Conservation (phyloP, 2,329 filamentous ascomycete species). For the Epichloe gansuensis region DNA sequence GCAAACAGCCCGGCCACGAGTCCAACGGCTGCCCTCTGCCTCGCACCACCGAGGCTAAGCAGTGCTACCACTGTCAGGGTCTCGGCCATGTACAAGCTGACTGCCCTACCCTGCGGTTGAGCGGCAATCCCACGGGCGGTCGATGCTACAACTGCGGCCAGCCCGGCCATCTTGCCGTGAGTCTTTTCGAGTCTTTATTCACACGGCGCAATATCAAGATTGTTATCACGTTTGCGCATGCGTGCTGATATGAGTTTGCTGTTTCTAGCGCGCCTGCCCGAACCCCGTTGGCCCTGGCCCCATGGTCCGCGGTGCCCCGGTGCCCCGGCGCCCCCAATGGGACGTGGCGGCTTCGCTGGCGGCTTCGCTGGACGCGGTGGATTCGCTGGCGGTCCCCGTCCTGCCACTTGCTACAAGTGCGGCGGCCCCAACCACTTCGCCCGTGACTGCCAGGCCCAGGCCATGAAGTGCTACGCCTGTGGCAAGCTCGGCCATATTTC, state of each 20-base stretch:
- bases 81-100: slow-evolving; percentile 97
- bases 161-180: slow-evolving; percentile 79
- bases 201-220: no score
- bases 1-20: slow-evolving; percentile 89
- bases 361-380: slow-evolving; percentile 60
- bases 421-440: slow-evolving; percentile 94
- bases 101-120: slow-evolving; percentile 91
- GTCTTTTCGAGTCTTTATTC: slow-evolving; percentile 14
- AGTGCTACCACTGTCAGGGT: slow-evolving; percentile 99
- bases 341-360: slow-evolving; percentile 56
- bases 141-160: slow-evolving; percentile 97
- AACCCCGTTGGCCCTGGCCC: slow-evolving; percentile 50
- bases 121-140: slow-evolving; percentile 66
- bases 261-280: slow-evolving; percentile 62
- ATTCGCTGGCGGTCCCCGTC: slow-evolving; percentile 56
- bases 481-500: slow-evolving; percentile 93
- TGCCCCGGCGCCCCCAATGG: slow-evolving; percentile 27
- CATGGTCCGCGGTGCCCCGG: slow-evolving; percentile 48
- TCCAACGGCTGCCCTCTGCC: slow-evolving; percentile 95
- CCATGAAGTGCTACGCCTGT: slow-evolving; percentile 97
- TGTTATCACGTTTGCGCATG: neutral
- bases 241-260: slow-evolving; percentile 8
- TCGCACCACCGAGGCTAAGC: slow-evolving; percentile 95
- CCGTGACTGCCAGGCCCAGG: slow-evolving; percentile 93
- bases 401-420: slow-evolving; percentile 63